Evolutionary conservation across 73 alveolate species (phyloP), one percentile per base, ranked within the genome.

Genomic region (Paramecium bursaria): DNA sequence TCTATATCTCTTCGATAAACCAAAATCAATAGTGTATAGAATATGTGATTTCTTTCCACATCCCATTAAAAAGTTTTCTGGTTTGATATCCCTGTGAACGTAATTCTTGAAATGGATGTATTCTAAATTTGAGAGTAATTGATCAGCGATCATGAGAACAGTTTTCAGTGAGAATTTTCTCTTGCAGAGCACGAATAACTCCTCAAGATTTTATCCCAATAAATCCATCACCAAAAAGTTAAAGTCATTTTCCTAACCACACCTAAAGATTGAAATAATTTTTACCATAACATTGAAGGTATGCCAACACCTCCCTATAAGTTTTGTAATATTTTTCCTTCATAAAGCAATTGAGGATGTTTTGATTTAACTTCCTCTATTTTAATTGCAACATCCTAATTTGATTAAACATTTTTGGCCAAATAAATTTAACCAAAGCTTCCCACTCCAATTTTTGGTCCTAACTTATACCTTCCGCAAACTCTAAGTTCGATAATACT

Each of bases 1-100:
- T 17, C 91, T 47, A 26, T 86, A 96, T 39, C 97, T 74, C 88
- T 95, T 96, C 13, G 99, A 92, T 21, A 95, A 85, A 22, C 99
- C 98, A 86, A 96, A 96, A 87, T 96, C 99, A 46, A 96, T 93
- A 4, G 93, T 77, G 86, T 92, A 94, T 44, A 93, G 91, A 9
- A 51, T 79, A 17, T 90, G 85, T 29, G 93, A 88, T 74, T 94
- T 89, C 50, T 92, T 89, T 23, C 92, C 93, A 25, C 88, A 55
- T 4, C 97, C 97, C 44, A 92, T 87, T 22, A 92, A 73, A 76
- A 92, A 92, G 49, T 92, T 92, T 47, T 92, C 95, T 6, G 99
- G 98, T 75, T 96, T 96, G 33, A 96, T 92, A 86, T 96, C 99
- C 26, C 99, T 61, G 90, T 96, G 99, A 54, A 96, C 91, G 76